These are phyloP conservation scores for Aspergillus tamarii DNA, from an alignment of 2,329 filamentous ascomycete genomes.

Conservation along the genomic window DNA sequence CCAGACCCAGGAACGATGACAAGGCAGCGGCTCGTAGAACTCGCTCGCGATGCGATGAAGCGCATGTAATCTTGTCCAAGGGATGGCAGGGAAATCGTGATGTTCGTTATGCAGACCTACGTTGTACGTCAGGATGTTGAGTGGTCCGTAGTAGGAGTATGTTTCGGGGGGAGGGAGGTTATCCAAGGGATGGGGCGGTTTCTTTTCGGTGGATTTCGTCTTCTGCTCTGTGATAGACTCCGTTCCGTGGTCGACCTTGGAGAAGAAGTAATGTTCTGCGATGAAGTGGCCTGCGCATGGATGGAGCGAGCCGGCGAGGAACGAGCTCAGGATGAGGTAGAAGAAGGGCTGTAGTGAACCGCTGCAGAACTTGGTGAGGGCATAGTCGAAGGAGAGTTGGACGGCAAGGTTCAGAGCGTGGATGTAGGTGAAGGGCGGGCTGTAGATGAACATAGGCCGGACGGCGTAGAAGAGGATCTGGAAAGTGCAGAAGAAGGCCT, in stretches of 20 bases:
- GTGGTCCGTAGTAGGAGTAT: conserved; percentile 91
- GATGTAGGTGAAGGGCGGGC: conserved; percentile 81
- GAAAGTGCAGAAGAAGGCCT: conserved; percentile 98
- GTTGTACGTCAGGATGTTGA: conserved; percentile 95
- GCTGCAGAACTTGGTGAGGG: conserved; percentile 65
- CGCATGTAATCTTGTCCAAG: conserved; percentile 83
- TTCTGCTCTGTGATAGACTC: conserved; percentile 58
- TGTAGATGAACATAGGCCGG: conserved; percentile 92
- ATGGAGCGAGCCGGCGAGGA: conserved; percentile 91
- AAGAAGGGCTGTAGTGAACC: conserved; percentile 63
- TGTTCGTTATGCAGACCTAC: conserved; percentile 98
- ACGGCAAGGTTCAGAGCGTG: conserved; percentile 79
- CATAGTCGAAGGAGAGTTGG: conserved; percentile 77
- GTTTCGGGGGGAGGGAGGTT: conserved; percentile 81
- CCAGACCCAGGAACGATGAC: conserved; percentile 86
- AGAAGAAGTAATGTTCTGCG: conserved; percentile 87
- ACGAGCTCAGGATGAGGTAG: conserved; percentile 87
- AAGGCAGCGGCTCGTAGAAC: conserved; percentile 87
- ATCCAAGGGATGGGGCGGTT: conserved; percentile 57
- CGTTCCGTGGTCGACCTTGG: conserved; percentile 41
- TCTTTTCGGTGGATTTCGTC: conserved; percentile 35
- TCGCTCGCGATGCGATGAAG: conserved; percentile 81
- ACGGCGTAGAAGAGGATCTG: conserved; percentile 99
- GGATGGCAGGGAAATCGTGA: conserved; percentile 96
- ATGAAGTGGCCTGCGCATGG: conserved; percentile 98